A percentile compares a stretch with the other conserved stretches of the same genome.
phyloP scores from a whole-genome alignment of 345 rosid species.

The Combretum micranthum region DNA sequence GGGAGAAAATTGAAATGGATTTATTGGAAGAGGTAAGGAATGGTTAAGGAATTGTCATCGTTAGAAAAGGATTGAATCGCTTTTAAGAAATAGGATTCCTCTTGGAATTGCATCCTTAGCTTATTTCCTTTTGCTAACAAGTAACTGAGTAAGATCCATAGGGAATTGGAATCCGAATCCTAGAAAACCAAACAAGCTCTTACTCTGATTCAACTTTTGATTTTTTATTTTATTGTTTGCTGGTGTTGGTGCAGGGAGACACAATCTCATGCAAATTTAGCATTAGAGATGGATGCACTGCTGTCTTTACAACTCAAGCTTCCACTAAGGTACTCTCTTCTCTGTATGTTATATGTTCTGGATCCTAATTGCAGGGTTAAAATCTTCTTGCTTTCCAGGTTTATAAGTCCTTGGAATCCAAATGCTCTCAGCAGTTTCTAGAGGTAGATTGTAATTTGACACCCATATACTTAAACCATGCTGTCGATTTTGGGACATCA shows the following conservation, averaged over 20 bases:
- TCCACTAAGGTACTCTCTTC: slow-evolving; percentile 63
- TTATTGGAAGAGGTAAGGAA: too few relatives aligned
- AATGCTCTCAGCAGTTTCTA: slow-evolving; percentile 54
- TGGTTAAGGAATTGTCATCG: too few relatives aligned
- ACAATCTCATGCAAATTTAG: slow-evolving; percentile 56
- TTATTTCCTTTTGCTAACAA: too few relatives aligned
- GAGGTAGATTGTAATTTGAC: slow-evolving; percentile 37
- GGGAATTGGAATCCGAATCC: neutral
- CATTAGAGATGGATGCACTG: slow-evolving; percentile 64
- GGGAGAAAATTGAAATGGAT: too few relatives aligned
- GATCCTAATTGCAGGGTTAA: too few relatives aligned
- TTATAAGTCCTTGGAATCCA: slow-evolving; percentile 69
- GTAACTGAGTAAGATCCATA: neutral
- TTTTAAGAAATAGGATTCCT: too few relatives aligned
- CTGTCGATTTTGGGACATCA: too few relatives aligned
- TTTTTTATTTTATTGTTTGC: neutral
- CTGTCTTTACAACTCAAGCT: slow-evolving; percentile 80
- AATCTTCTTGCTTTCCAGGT: slow-evolving; percentile 29
- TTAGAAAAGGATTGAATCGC: too few relatives aligned
- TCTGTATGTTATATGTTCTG: neutral
- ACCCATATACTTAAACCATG: too few relatives aligned
- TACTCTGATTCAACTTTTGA: neutral
- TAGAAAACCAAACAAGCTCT: too few relatives aligned
- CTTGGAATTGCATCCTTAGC: too few relatives aligned
- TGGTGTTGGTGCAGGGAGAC: slow-evolving; percentile 40